phyloP scores from a whole-genome alignment of 345 rosid genomes.

The Aegle marmelos region DNA sequence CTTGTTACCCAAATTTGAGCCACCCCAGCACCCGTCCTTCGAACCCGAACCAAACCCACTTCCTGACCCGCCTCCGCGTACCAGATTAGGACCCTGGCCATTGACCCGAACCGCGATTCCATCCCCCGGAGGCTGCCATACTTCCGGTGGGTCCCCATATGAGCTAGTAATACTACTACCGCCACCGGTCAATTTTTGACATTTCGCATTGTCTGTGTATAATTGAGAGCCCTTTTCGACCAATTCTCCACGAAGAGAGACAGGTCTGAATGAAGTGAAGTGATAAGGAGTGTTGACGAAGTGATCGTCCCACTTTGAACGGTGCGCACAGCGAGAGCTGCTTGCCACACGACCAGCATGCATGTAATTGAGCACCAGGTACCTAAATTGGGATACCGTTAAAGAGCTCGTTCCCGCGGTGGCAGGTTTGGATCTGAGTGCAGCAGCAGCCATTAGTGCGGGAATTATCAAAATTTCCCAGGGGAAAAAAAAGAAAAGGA shows the following conservation, averaged over 20 bases:
- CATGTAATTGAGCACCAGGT: slow-evolving; percentile 48
- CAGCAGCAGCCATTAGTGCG: slow-evolving; percentile 63
- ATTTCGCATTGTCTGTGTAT: slow-evolving; percentile 28
- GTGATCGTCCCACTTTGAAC: slow-evolving; percentile 46
- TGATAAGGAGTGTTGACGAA: slow-evolving; percentile 39
- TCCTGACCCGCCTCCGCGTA: slow-evolving; percentile 33
- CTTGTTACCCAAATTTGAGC: slow-evolving; percentile 78
- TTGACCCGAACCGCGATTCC: slow-evolving; percentile 55
- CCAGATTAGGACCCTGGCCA: slow-evolving; percentile 36
- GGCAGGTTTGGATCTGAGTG: slow-evolving; percentile 62
- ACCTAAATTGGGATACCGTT: slow-evolving; percentile 61
- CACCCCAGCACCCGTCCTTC: slow-evolving; percentile 89
- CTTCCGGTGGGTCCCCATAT: slow-evolving; percentile 94
- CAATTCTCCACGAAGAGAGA: slow-evolving; percentile 54
- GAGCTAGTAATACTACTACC: slow-evolving; percentile 37
- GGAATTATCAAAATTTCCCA: slow-evolving; percentile 1
- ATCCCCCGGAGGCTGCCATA: slow-evolving; percentile 97
- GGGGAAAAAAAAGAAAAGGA: too few species aligned
- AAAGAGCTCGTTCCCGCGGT: slow-evolving; percentile 59
- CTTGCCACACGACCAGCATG: slow-evolving; percentile 45
- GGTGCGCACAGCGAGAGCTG: slow-evolving; percentile 34
- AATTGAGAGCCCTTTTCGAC: slow-evolving; percentile 43
- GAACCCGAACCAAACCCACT: slow-evolving; percentile 44
- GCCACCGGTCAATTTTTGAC: slow-evolving; percentile 8
- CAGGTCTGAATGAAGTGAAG: slow-evolving; percentile 56